These are phyloP conservation scores for Melampsora americana DNA, from an alignment of 1,284 basidiomycete species.

Conservation along the genomic window DNA sequence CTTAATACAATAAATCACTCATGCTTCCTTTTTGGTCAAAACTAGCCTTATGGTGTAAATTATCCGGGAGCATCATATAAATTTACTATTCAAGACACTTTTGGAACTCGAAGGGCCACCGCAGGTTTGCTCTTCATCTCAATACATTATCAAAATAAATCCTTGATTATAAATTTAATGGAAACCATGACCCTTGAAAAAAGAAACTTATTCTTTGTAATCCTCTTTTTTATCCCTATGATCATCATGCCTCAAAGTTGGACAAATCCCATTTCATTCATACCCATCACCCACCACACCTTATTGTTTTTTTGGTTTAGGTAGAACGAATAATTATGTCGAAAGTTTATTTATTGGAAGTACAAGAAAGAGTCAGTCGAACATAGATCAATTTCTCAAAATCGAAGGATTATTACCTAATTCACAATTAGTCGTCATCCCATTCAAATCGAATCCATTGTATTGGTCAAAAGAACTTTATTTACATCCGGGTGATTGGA, in stretches of 20 bases:
- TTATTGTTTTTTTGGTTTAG: slow-evolving; percentile 93
- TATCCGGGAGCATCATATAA: slow-evolving; percentile 95
- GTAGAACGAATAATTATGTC: slow-evolving; percentile 99
- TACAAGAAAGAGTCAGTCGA: slow-evolving; percentile 72
- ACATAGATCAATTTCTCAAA: slow-evolving; percentile 67
- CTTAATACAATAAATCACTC: slow-evolving; percentile 3
- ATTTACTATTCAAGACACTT: slow-evolving; percentile 91
- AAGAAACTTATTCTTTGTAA: too few relatives aligned
- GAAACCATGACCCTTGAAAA: too few relatives aligned
- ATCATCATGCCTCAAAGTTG: slow-evolving; percentile 60
- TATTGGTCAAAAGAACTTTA: slow-evolving; percentile 87
- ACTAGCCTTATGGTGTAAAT: slow-evolving; percentile 83
- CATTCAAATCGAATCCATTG: slow-evolving; percentile 61
- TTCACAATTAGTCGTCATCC: slow-evolving; percentile 90
- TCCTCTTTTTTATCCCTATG: too few relatives aligned
- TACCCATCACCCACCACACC: slow-evolving; percentile 86
- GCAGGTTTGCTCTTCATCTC: slow-evolving; percentile 62
- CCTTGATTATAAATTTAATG: neutral
- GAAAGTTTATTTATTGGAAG: slow-evolving; percentile 92
- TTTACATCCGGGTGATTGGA: slow-evolving; percentile 91
- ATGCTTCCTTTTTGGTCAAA: slow-evolving; percentile 4
- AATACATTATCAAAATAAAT: neutral
- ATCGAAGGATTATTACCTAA: slow-evolving; percentile 98
- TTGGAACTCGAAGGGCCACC: slow-evolving; percentile 82
- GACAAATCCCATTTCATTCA: slow-evolving; percentile 84